A percentile compares a stretch with the other conserved stretches of the same genome.
These are phyloP conservation scores for Leishmania tarentolae DNA, from an alignment of 208 protist genomes.

Conservation along the genomic window DNA sequence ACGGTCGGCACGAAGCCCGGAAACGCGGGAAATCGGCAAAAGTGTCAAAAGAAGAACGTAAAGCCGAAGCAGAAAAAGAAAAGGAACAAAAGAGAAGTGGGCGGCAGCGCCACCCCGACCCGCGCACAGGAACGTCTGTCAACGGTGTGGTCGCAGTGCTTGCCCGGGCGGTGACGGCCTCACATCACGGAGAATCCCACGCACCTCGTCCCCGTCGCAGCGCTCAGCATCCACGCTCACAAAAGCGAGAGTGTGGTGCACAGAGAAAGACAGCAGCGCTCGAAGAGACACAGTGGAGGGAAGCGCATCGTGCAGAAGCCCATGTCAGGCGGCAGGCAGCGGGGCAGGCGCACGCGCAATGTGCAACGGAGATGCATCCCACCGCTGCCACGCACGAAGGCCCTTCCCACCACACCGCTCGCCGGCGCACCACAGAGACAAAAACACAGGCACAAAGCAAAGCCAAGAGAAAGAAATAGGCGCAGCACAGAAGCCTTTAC, in stretches of 20 bases:
- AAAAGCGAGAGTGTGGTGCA: background rate
- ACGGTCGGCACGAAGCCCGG: background rate
- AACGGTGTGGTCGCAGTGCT: background rate
- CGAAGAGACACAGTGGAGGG: background rate
- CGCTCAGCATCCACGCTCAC: background rate
- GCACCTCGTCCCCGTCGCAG: background rate
- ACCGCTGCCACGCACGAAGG: background rate
- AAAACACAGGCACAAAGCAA: slow-evolving; percentile 6
- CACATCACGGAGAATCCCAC: background rate
- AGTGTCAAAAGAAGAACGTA: background rate
- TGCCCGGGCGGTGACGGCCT: background rate
- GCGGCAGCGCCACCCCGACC: background rate
- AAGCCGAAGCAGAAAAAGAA: background rate
- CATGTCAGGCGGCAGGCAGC: background rate
- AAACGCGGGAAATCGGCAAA: background rate
- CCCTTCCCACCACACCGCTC: slow-evolving; percentile 3
- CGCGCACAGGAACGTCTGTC: background rate
- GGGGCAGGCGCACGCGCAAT: background rate
- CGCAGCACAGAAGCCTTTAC: too few relatives aligned
- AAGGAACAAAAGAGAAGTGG: background rate
- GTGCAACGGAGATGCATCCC: slow-evolving; percentile 1
- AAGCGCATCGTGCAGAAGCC: slow-evolving; percentile 8
- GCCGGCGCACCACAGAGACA: background rate
- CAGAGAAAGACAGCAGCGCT: background rate
- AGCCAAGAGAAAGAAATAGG: background rate